Conservation (phyloP, 192 early-diverging fungal species). For the Backusella mclennaniae region DNA sequence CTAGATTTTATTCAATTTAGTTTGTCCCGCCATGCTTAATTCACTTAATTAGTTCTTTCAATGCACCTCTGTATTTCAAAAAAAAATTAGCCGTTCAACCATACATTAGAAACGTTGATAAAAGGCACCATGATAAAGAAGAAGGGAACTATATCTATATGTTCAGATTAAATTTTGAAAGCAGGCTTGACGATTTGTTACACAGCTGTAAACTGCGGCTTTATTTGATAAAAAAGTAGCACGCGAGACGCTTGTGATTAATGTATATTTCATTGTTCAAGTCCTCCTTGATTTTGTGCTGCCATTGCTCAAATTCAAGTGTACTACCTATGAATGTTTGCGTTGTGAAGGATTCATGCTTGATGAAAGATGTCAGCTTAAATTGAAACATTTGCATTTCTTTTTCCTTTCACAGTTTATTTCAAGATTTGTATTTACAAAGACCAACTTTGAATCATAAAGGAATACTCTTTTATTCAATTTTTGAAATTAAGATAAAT, state of each 20-base stretch:
- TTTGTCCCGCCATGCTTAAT: not conserved
- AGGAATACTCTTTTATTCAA: slow-evolving; percentile 4
- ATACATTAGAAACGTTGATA: not conserved
- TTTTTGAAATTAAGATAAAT: slow-evolving; percentile 5
- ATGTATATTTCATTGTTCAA: not conserved
- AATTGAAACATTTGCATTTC: not conserved
- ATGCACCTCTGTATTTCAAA: not conserved
- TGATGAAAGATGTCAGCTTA: not conserved
- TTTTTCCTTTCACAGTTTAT: not conserved
- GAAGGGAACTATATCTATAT: not conserved
- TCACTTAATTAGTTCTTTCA: not conserved
- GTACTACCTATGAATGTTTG: not conserved
- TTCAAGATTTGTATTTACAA: not conserved
- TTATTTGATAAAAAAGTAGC: not conserved
- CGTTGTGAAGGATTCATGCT: not conserved
- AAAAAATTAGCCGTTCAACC: not conserved
- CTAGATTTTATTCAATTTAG: slow-evolving; percentile 9
- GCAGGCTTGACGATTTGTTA: not conserved
- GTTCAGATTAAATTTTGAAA: not conserved
- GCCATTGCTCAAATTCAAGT: not conserved
- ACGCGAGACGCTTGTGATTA: not conserved
- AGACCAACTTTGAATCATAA: not conserved
- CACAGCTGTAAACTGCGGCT: not conserved
- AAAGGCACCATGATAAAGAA: not conserved
- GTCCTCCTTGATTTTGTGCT: not conserved